Base-by-base conservation (phyloP, 23 red algal genomes). In the Gracilaria caudata region DNA sequence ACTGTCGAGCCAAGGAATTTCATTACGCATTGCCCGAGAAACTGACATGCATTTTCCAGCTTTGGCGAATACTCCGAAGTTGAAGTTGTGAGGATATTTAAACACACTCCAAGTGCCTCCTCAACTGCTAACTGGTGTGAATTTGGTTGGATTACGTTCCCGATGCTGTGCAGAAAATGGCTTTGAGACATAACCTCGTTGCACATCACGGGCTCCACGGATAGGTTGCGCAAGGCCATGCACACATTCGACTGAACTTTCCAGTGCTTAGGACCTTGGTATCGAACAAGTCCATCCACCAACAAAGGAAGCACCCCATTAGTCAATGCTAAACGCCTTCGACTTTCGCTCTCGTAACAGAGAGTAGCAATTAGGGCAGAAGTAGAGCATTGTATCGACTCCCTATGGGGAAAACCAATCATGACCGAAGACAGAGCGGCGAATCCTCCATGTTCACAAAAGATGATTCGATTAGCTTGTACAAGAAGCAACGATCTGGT, bases 151-250 rank as follows among this genome's bases (percentile, higher is more conserved):
- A 86, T 30, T 8, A 73, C 36, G 39, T 23, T 74, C 4, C 28
- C 37, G 33, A 86, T 58, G 29, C 20, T 9, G 17, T 26, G 40
- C 7, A 86, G 61, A 32, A 11, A 7, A 8, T 26, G 4, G 12
- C 41, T 13, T 17, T 73, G 21, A 21, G 14, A 23, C 44, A 86
- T 26, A 11, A 86, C 59, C 8, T 37, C 28, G 0, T 45, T 23
- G 29, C 61, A 72, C 10, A 20, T 45, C 2, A 33, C 28, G 26
- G 49, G 28, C 13, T 86, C 82, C 28, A 74, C 5, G 20, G 82
- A 53, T 51, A 86, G 64, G 33, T 86, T 86, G 40, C 82, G 32
- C 51, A 86, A 26, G 20, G 82, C 82, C 82, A 86, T 57, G 66
- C 82, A 86, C 3, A 30, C 65, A 49, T 86, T 86, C 3, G 64